Percentiles rank a stretch among this genome's conserved stretches.
Conservation (phyloP, 441 rosid species). For the Eruca vesicaria region DNA sequence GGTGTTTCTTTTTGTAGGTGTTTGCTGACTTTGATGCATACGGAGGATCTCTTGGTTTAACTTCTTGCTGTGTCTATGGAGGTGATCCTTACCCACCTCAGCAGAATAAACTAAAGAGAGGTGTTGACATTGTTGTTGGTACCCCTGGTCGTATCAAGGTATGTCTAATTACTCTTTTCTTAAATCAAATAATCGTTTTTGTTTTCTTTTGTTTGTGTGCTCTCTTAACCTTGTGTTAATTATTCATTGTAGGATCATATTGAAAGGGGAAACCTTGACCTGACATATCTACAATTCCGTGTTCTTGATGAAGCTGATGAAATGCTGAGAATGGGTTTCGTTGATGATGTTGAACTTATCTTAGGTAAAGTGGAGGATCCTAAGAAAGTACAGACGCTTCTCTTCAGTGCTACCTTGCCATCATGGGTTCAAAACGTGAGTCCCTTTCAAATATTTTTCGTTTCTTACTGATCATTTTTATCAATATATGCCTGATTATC, state of each 20-base stretch:
- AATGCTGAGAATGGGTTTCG: slow-evolving; percentile 97
- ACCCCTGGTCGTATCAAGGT: slow-evolving; percentile 97
- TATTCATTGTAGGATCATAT: slow-evolving; percentile 67
- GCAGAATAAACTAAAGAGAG: slow-evolving; percentile 65
- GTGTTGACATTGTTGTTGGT: slow-evolving; percentile 89
- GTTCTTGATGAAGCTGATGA: slow-evolving; percentile 99
- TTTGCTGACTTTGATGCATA: slow-evolving; percentile 75
- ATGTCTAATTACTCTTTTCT: background rate
- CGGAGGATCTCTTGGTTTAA: slow-evolving; percentile 72
- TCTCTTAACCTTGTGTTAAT: background rate
- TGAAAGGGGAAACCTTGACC: slow-evolving; percentile 71
- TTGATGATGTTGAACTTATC: slow-evolving; percentile 92
- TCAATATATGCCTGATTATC: background rate
- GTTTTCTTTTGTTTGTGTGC: background rate
- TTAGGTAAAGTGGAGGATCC: slow-evolving; percentile 87
- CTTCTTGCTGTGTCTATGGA: slow-evolving; percentile 84
- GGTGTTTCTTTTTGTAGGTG: too few relatives aligned
- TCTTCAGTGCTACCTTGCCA: slow-evolving; percentile 95
- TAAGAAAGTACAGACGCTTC: slow-evolving; percentile 93
- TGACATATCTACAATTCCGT: slow-evolving; percentile 70
- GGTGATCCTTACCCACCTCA: slow-evolving; percentile 70
- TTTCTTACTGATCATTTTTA: too few relatives aligned
- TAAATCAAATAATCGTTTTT: background rate
- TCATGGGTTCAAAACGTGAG: slow-evolving; percentile 84
- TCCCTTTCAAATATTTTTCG: slow-evolving; percentile 13